Evolutionary conservation across 2,329 filamentous ascomycete genomes (phyloP).

Genomic region (Metarhizium guizhouense): DNA sequence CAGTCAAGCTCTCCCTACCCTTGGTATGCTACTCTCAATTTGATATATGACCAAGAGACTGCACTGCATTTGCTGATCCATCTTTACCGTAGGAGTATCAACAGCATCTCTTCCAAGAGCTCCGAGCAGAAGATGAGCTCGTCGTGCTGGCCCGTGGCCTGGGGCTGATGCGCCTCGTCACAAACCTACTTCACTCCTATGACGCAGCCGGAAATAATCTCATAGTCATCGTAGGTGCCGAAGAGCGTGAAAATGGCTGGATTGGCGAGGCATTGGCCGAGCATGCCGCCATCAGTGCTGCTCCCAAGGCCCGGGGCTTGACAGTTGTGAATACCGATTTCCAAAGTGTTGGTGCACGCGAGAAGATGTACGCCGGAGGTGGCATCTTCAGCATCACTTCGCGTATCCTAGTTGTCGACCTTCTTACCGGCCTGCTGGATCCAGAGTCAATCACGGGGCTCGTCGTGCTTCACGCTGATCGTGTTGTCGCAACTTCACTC

Average conservation of each 20-base stretch:
- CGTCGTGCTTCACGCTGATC: constrained; percentile 81
- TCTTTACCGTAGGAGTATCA: constrained; percentile 61
- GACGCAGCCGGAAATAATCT: constrained; percentile 93
- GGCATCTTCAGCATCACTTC: constrained; percentile 96
- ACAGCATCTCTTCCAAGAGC: constrained; percentile 87
- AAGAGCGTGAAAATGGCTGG: constrained; percentile 92
- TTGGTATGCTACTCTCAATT: constrained; percentile 17
- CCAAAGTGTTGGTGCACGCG: constrained; percentile 75
- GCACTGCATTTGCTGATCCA: neutral
- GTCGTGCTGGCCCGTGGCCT: constrained; percentile 87
- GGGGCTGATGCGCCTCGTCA: constrained; percentile 82
- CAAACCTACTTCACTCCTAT: constrained; percentile 94
- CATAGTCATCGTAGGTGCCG: constrained; percentile 79
- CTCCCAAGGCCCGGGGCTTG: constrained; percentile 73
- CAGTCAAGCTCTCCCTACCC: constrained; percentile 74
- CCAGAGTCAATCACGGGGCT: constrained; percentile 81
- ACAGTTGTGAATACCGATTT: constrained; percentile 91
- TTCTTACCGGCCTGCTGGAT: constrained; percentile 74
- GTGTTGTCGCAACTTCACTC: constrained; percentile 73
- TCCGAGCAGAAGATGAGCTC: constrained; percentile 85
- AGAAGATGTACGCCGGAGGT: constrained; percentile 84
- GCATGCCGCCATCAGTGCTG: constrained; percentile 82
- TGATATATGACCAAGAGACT: neutral
- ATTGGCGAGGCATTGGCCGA: constrained; percentile 93
- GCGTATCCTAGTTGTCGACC: constrained; percentile 86